These are phyloP conservation scores for Rubia tinctorum DNA, from an alignment of 305 asterid species.

Conservation along the genomic window DNA sequence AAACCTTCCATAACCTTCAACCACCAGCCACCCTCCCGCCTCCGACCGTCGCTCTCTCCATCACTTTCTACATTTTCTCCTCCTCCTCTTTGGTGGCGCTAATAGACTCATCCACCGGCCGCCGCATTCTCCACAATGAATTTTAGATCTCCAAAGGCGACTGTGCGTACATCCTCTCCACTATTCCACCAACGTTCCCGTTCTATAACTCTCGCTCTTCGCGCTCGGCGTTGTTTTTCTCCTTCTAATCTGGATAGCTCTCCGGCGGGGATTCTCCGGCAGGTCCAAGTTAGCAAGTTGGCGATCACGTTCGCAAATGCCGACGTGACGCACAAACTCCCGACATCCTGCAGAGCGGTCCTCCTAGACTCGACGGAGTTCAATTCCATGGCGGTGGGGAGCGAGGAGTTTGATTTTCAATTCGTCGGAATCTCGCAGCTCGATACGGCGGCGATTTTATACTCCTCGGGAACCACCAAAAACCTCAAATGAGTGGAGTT, in stretches of 20 bases:
- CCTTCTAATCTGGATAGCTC: constrained; percentile 15
- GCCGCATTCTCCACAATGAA: constrained; percentile 12
- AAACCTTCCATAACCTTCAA: constrained; percentile 14
- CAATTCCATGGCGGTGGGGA: constrained; percentile 2
- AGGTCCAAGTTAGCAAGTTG: constrained; percentile 9
- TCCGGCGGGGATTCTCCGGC: constrained; percentile 11
- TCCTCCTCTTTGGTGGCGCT: constrained; percentile 6
- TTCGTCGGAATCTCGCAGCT: constrained; percentile 20
- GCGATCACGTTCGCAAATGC: constrained; percentile 11
- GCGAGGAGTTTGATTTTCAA: neutral
- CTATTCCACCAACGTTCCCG: constrained; percentile 12
- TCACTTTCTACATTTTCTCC: constrained; percentile 12
- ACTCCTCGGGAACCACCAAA: constrained; percentile 71
- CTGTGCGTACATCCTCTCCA: constrained; percentile 13
- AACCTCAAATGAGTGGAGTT: constrained; percentile 47
- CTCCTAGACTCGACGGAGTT: constrained; percentile 18
- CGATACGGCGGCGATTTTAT: constrained; percentile 56
- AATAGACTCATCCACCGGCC: constrained; percentile 8
- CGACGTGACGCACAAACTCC: constrained; percentile 13
- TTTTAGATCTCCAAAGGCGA: constrained; percentile 16
- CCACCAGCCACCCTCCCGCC: constrained; percentile 7
- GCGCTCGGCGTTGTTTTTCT: constrained; percentile 16
- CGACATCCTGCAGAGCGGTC: neutral
- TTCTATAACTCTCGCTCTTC: constrained; percentile 14
- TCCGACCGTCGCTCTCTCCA: constrained; percentile 3